Percentiles rank a stretch among this genome's conserved stretches.
phyloP scores from a whole-genome alignment of 2,329 filamentous ascomycete species.

The Sclerotiophoma versabilis region DNA sequence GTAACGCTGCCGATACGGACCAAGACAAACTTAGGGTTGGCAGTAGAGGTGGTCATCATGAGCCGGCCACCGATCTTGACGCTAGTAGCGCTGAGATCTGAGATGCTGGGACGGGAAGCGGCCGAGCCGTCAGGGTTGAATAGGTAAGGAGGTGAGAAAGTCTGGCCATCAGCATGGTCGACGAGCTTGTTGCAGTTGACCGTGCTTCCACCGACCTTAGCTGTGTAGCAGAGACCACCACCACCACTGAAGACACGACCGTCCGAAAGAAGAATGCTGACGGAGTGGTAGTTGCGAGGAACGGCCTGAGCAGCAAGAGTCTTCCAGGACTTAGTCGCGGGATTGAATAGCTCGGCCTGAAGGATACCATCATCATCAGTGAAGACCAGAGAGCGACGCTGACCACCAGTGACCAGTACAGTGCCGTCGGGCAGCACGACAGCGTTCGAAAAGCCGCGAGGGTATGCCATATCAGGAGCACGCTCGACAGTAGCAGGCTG shows the following conservation, averaged over 20 bases:
- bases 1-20: conserved; percentile 38
- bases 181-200: conserved; percentile 39
- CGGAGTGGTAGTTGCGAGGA: conserved; percentile 36
- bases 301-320: conserved; percentile 32
- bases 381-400: conserved; percentile 32
- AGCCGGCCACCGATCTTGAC: conserved; percentile 32
- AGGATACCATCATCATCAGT: conserved; percentile 31
- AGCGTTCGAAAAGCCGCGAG: conserved; percentile 34
- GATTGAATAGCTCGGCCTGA: conserved; percentile 37
- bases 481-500: conserved; percentile 29
- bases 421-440: conserved; percentile 38
- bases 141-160: conserved; percentile 38
- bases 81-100: conserved; percentile 17
- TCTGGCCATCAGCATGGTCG: conserved; percentile 37
- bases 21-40: conserved; percentile 22
- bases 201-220: conserved; percentile 22
- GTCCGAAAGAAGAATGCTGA: conserved; percentile 34
- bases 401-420: conserved; percentile 37
- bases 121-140: conserved; percentile 33
- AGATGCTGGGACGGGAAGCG: conserved; percentile 28
- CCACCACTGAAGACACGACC: conserved; percentile 35
- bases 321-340: conserved; percentile 32
- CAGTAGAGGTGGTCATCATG: conserved; percentile 11
- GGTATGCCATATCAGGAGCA: conserved; percentile 33
- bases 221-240: conserved; percentile 35